Evolutionary conservation across 352 stramenopile species (phyloP), one percentile per base, ranked within the genome.

Genomic region (Phytophthora podocarpi): DNA sequence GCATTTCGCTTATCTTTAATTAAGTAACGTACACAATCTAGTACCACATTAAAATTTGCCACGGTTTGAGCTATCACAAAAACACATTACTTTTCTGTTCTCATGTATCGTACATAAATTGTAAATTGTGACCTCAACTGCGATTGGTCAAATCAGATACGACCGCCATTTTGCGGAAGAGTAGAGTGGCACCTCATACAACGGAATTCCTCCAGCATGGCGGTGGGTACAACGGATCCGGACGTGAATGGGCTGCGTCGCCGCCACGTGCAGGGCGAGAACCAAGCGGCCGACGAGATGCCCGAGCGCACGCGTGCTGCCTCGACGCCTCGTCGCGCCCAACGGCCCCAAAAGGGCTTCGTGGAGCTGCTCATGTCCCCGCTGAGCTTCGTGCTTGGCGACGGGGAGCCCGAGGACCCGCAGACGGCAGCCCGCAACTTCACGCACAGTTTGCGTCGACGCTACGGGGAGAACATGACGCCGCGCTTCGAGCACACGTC

Each of bases 401-500:
- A 92, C 34, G 80, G 77, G 23, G 78, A 90, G 47, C 76, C 77
- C 0, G 78, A 89, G 35, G 80, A 92, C 42, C 82, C 82, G 43
- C 82, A 92, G 62, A 59, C 58, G 20, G 43, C 78, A 13, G 79
- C 80, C 34, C 74, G 78, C 35, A 71, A 74, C 40, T 92, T 92
- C 56, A 73, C 72, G 41, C 74, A 85, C 52, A 72, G 60, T 35
- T 52, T 92, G 42, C 72, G 79, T 9, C 72, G 72, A 23, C 72
- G 77, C 34, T 94, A 91, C 32, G 81, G 81, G 4, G 72, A 82
- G 23, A 35, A 72, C 7, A 39, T 43, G 20, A 88, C 78, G 51
- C 86, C 86, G 15, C 79, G 71, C 35, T 95, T 95, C 43, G 83
- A 93, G 70, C 80, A 89, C 68, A 78, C 78, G 40, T 92, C 86